Evolutionary conservation across 1,284 basidiomycete genomes (phyloP), one percentile per base, ranked within the genome.

Genomic region (Fomitiporia mediterranea): DNA sequence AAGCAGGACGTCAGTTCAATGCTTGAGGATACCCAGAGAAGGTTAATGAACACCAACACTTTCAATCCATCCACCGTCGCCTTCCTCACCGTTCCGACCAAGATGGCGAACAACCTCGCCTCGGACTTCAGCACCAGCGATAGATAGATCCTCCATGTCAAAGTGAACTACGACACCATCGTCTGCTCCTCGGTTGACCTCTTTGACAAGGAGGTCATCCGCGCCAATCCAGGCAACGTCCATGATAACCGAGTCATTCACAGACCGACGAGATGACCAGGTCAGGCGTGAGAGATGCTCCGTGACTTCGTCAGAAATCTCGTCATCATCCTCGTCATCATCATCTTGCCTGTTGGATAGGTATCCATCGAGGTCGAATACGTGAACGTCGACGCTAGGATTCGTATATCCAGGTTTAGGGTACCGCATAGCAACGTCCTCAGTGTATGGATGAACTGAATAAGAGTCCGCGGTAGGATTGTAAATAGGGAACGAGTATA

Each of bases 21-120:
- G 42, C n/a, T 6, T 3, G 32, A 51, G 25, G 17, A 46, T 1
- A 5, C 25, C 11, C 3, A 15, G 30, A 25, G 7, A 30, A 21
- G 43, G 28, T 9, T 19, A n/a, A n/a, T 2, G 49, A 63, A 44
- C 21, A 72, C 82, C 59, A 61, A 86, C 86, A 56, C 76, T 69
- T 44, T 97, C 91, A 62, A 98, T 93, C 95, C 96, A 98, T 0
- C 96, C 96, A 40, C 85, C 82, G 65, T 96, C 94, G 0, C 85
- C 87, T 66, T 94, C 80, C 66, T 94, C 92, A 3, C 91, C 91
- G 15, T 83, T 71, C 66, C 82, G 83, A 11, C 94, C 93, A 17
- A 91, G 74, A 61, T 76, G 86, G 56, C 91, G 77, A 11, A 91
- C 89, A 11, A 89, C 81, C 51, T 66, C 72, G 9, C 84, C 94